Evolutionary conservation across 2,329 filamentous ascomycete genomes (phyloP), one percentile per base, ranked within the genome.

Genomic region (Fusarium zealandicum): DNA sequence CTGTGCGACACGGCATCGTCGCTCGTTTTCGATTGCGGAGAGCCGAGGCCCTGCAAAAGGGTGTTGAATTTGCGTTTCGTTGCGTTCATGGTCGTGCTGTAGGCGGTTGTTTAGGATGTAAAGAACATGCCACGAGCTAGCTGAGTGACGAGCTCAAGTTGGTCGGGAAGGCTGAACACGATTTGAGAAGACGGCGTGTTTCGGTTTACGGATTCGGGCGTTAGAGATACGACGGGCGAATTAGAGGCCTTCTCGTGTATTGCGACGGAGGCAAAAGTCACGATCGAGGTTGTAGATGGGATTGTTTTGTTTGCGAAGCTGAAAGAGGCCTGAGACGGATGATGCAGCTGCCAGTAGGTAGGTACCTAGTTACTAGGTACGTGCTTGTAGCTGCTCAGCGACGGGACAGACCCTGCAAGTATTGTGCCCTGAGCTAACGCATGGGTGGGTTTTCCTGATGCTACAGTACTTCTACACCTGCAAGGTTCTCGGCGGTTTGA

Each of bases 21-120:
- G 13, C 31, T 31, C 18, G 54, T 45, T 58, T 27, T 61, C n/a
- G 60, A 22, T n/a, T 62, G 62, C 4, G 72, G 63, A 33, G 76
- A 83, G 67, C 83, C 83, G 65, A 88, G 80, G 62, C 84, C 79
- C 69, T 92, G 89, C 22, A 93, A 79, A 13, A 92, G 80, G 66
- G 83, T 82, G 73, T 92, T 89, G 77, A 93, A 92, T 74, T 93
- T 93, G 65, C 90, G 83, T 76, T 93, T 93, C n/a, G 88, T 90
- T 18, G 88, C 84, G 70, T 90, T 90, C 79, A 92, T 90, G 59
- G 54, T 76, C 46, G 27, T 41, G 37, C 16, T 40, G 16, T 25
- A 14, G 22, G 17, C 27, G 18, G n/a, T 47, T 14, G 32, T 13
- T 18, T n/a, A 18, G 27, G 27, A 40, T 17, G 32, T n/a, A 37